Evolutionary conservation across 345 rosid species (phyloP).

Genomic region (Chamaenerion angustifolium): DNA sequence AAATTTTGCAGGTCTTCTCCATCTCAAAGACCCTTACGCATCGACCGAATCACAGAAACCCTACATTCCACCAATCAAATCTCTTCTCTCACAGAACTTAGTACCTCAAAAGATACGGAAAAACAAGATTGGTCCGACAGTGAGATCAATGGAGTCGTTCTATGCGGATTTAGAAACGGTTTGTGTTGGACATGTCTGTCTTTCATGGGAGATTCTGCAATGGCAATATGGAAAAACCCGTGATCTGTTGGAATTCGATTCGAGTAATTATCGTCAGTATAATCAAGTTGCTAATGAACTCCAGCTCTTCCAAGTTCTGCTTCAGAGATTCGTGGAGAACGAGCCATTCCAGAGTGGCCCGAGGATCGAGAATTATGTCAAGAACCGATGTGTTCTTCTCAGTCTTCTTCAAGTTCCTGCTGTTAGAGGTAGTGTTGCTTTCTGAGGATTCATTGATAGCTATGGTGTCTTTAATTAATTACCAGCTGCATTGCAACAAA

Average conservation of each 20-base stretch:
- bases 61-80: slow-evolving; percentile 12
- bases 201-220: slow-evolving; percentile 81
- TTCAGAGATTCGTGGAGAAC: slow-evolving; percentile 63
- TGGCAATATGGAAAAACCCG: slow-evolving; percentile 54
- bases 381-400: slow-evolving; percentile 35
- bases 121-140: slow-evolving; percentile 18
- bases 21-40: slow-evolving; percentile 28
- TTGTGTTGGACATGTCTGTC: slow-evolving; percentile 67
- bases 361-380: slow-evolving; percentile 50
- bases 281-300: slow-evolving; percentile 63
- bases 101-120: slow-evolving; percentile 28
- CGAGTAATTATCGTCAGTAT: slow-evolving; percentile 24
- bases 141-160: slow-evolving; percentile 29
- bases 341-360: slow-evolving; percentile 55
- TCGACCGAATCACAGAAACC: slow-evolving; percentile 9
- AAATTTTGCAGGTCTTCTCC: slow-evolving; percentile 34
- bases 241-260: slow-evolving; percentile 31
- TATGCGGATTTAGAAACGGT: slow-evolving; percentile 56
- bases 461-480: no score
- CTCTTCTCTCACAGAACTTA: slow-evolving; percentile 21
- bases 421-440: slow-evolving; percentile 33
- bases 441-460: no score
- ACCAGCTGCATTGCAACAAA: no score
- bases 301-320: slow-evolving; percentile 70
- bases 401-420: slow-evolving; percentile 66